These are phyloP conservation scores for Aspergillus novofumigatus DNA, from an alignment of 2,329 filamentous ascomycete species.

Conservation along the genomic window DNA sequence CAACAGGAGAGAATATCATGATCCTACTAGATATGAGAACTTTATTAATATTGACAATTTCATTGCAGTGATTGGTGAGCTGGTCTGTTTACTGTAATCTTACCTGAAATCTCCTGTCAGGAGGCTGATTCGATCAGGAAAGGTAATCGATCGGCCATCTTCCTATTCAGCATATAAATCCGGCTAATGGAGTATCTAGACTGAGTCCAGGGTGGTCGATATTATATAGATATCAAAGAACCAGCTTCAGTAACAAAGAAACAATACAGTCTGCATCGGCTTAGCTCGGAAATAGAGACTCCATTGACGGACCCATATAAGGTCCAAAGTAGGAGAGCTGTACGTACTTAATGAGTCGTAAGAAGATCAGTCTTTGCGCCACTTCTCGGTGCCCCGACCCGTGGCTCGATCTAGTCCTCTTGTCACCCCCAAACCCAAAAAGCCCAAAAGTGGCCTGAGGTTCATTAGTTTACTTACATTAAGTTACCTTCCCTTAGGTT, in stretches of 20 bases:
- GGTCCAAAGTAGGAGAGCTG: neutral
- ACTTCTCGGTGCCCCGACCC: conserved; percentile 22
- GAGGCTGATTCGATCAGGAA: neutral
- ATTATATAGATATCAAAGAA: neutral
- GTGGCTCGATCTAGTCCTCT: conserved; percentile 21
- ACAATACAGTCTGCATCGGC: neutral
- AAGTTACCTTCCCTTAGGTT: conserved; percentile 12
- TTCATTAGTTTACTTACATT: conserved; percentile 5
- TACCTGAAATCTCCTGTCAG: neutral
- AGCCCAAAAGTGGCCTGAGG: conserved; percentile 15
- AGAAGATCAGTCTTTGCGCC: conserved; percentile 15
- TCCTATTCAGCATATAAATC: too few species aligned
- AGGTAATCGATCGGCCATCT: neutral
- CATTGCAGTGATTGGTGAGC: neutral
- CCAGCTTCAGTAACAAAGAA: neutral
- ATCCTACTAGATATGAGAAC: neutral
- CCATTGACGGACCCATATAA: neutral
- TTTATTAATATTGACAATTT: neutral
- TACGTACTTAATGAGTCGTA: neutral
- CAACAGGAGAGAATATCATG: neutral
- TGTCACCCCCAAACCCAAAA: conserved; percentile 7
- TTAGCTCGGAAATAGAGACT: neutral
- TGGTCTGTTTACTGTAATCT: neutral
- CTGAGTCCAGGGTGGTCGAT: neutral
- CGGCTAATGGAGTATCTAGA: neutral